Evolutionary conservation across 2,329 filamentous ascomycete species (phyloP).

Genomic region (Trichoderma afroharzianum): DNA sequence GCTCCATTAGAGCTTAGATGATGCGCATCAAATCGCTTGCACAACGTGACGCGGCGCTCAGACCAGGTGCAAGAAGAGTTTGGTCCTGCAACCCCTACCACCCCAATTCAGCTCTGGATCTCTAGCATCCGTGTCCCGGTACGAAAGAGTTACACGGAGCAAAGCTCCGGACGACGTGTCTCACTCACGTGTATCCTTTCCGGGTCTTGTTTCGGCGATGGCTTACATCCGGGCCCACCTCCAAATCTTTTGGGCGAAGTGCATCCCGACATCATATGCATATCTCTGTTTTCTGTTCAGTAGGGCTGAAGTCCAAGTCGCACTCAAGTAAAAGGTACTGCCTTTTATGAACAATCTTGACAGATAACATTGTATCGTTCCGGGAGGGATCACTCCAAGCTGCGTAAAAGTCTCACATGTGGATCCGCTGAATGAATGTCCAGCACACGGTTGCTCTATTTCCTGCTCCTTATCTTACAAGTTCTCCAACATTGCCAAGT

Average conservation of each 20-base stretch:
- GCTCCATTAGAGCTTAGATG: neutral
- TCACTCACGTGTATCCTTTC: neutral
- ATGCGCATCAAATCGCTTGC: neutral
- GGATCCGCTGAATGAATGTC: neutral
- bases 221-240: neutral
- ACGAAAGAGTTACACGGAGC: neutral
- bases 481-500: neutral
- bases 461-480: neutral
- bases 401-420: neutral
- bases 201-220: neutral
- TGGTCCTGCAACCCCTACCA: neutral
- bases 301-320: neutral
- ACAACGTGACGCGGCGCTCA: neutral
- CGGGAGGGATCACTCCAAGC: neutral
- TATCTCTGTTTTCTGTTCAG: neutral
- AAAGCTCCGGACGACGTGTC: neutral
- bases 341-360: neutral
- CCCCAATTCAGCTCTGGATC: neutral
- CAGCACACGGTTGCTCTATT: neutral
- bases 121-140: neutral
- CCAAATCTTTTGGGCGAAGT: neutral
- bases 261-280: neutral
- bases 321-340: neutral
- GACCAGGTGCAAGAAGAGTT: neutral
- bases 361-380: neutral